Base-by-base conservation (phyloP, 2,329 filamentous ascomycete species). In the Tolypocladium endophyticum region DNA sequence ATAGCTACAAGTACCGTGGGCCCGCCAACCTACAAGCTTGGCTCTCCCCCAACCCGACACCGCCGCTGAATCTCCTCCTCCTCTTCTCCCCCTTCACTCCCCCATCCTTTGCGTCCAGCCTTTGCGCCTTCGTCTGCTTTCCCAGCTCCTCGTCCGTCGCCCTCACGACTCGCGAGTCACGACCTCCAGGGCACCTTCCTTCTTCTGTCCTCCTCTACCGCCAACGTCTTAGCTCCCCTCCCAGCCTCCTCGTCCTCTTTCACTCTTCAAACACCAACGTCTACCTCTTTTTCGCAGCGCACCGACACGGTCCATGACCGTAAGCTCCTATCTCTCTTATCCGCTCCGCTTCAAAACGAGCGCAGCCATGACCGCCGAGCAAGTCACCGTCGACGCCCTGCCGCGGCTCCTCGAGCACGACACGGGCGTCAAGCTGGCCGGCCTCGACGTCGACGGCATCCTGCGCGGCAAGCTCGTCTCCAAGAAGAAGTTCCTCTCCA, bases 401-500 rank as follows among this genome's bases (percentile, higher is more conserved):
- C 81, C 86, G 28, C 72, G 81, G 59, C 74, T 93, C 57, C 86
- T 94, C 62, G 77, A 82, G 64, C 68, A 87, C 70, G 92, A 96
- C 73, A 81, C 76, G 57, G 87, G 88, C 69, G 89, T 96, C 75
- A 97, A 96, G 74, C 83, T 97, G 47, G 92, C 90, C 12, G 92
- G 92, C 47, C 76, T 94, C 62, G 92, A 97, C 71, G 88, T 92
- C 60, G 92, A 97, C 71, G 92, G 92, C 64, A 85, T 91, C 57
- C 79, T 96, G 59, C 89, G 92, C 59, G 92, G 92, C 66, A 97
- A 97, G 77, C 82, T 96, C 62, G 86, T 96, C 75, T 90, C 90
- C 67, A 96, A 96, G 81, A 88, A 87, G 71, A 96, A 97, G 77
- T 96, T 97, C 74, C 78, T 96, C 43, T 90, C 89, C 36, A 83